A percentile compares a stretch with the other conserved stretches of the same genome.
phyloP scores from a whole-genome alignment of 75 land plant species.

The Selaginella moellendorffii region DNA sequence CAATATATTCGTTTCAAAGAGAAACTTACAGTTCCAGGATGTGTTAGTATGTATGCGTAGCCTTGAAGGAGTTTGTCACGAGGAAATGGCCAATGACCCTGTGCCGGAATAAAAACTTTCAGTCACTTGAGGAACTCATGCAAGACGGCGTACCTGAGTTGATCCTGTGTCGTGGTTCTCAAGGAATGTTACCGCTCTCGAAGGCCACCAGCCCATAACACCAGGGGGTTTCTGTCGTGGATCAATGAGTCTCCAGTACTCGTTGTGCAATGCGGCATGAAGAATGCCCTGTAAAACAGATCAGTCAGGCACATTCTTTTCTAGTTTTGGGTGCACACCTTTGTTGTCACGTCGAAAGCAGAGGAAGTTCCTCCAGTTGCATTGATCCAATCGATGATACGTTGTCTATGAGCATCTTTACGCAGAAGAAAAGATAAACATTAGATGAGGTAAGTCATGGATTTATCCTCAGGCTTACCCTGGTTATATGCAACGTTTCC shows the following conservation, averaged over 20 bases:
- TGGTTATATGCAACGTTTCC: constrained; percentile 67
- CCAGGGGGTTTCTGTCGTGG: constrained; percentile 73
- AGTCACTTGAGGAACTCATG: not conserved
- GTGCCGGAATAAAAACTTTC: constrained; percentile 9
- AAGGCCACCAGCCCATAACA: constrained; percentile 90
- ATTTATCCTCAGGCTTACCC: constrained; percentile 24
- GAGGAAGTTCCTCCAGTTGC: constrained; percentile 69
- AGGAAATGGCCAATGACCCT: constrained; percentile 89
- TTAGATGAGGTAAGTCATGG: not conserved
- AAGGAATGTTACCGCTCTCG: constrained; percentile 73
- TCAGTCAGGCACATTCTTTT: not conserved
- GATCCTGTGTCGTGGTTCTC: constrained; percentile 89
- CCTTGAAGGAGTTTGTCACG: constrained; percentile 64
- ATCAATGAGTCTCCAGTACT: constrained; percentile 74
- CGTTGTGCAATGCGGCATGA: constrained; percentile 57
- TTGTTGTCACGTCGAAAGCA: constrained; percentile 85
- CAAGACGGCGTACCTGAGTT: constrained; percentile 65
- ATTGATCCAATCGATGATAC: constrained; percentile 74
- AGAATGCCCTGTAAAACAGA: constrained; percentile 46
- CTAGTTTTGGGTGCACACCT: constrained; percentile 31
- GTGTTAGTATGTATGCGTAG: constrained; percentile 73
- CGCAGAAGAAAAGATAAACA: not conserved
- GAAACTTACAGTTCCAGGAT: constrained; percentile 77
- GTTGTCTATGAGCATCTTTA: constrained; percentile 65
- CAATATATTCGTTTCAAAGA: not conserved